Conservation (phyloP, 345 rosid genomes). For the Mercurialis annua region DNA sequence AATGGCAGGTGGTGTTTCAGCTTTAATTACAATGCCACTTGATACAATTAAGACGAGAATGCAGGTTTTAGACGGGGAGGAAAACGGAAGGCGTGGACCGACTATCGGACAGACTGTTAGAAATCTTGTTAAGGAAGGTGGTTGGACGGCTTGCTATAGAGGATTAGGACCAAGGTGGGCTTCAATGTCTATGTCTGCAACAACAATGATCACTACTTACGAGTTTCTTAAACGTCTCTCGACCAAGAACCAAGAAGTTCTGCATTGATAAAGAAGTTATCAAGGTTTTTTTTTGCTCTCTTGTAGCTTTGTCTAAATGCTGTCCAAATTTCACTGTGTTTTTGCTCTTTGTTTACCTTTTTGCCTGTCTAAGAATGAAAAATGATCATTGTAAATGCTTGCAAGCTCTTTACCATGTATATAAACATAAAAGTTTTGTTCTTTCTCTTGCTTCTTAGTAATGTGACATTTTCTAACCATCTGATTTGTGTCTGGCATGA, state of each 20-base stretch:
- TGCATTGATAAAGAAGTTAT: slow-evolving; percentile 8
- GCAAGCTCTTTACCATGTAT: slow-evolving; percentile 4
- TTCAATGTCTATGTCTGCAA: slow-evolving; percentile 93
- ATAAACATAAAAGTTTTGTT: neutral
- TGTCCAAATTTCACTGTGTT: neutral
- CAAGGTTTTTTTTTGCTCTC: neutral
- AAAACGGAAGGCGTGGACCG: slow-evolving; percentile 66
- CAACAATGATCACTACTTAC: slow-evolving; percentile 93
- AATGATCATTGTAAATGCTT: slow-evolving; percentile 9
- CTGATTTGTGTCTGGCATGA: neutral
- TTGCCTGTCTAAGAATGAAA: neutral
- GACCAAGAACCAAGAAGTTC: slow-evolving; percentile 59
- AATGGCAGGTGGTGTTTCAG: slow-evolving; percentile 90
- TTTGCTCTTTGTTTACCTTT: neutral
- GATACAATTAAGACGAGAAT: slow-evolving; percentile 92
- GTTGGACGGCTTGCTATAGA: slow-evolving; percentile 89
- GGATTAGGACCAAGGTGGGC: slow-evolving; percentile 94
- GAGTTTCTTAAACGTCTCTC: slow-evolving; percentile 92
- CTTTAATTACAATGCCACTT: slow-evolving; percentile 87
- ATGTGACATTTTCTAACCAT: neutral
- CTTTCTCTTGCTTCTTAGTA: neutral
- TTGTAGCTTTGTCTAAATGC: neutral
- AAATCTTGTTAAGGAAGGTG: slow-evolving; percentile 80
- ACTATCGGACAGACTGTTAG: slow-evolving; percentile 67
- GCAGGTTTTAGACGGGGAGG: slow-evolving; percentile 82